Evolutionary conservation across 2,329 filamentous ascomycete species (phyloP).

Genomic region (Rachicladosporium sp.): DNA sequence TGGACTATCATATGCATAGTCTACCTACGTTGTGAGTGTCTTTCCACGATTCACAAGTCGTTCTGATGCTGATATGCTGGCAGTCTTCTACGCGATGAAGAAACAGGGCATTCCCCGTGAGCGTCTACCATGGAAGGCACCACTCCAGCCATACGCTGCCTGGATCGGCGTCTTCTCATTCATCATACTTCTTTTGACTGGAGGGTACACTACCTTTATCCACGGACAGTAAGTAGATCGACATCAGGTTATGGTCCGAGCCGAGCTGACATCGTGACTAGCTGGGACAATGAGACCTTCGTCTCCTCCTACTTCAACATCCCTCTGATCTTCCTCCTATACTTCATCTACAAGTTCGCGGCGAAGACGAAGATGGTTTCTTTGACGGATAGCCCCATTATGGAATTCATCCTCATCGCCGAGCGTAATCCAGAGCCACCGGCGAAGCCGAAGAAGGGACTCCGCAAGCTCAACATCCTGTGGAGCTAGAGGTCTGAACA

Average conservation of each 20-base stretch:
- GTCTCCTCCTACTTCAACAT: conserved; percentile 20
- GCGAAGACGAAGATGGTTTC: conserved; percentile 17
- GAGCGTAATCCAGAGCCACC: conserved; percentile 12
- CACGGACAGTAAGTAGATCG: conserved; percentile 3
- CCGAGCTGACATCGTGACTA: too few relatives aligned
- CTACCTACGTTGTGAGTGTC: conserved; percentile 30
- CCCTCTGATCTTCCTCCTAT: conserved; percentile 16
- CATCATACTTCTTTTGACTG: conserved; percentile 26
- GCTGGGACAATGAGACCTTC: conserved; percentile 16
- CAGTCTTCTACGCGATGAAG: conserved; percentile 36
- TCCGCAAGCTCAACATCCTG: too few relatives aligned
- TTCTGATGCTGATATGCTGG: too few relatives aligned
- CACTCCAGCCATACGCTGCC: conserved; percentile 40
- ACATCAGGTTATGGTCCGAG: too few relatives aligned
- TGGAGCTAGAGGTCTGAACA: too few relatives aligned
- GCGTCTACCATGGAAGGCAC: conserved; percentile 38
- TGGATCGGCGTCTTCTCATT: conserved; percentile 39
- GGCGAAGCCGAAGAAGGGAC: too few relatives aligned
- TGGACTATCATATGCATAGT: conserved; percentile 32
- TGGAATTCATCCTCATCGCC: conserved; percentile 17
- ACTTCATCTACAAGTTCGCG: conserved; percentile 18
- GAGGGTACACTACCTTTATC: conserved; percentile 21
- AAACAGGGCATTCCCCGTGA: conserved; percentile 33
- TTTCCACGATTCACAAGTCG: too few relatives aligned
- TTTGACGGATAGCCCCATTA: conserved; percentile 15